Evolutionary conservation across 139 green algal species (phyloP), one percentile per base, ranked within the genome.

Genomic region (Spirogloea muscicola): DNA sequence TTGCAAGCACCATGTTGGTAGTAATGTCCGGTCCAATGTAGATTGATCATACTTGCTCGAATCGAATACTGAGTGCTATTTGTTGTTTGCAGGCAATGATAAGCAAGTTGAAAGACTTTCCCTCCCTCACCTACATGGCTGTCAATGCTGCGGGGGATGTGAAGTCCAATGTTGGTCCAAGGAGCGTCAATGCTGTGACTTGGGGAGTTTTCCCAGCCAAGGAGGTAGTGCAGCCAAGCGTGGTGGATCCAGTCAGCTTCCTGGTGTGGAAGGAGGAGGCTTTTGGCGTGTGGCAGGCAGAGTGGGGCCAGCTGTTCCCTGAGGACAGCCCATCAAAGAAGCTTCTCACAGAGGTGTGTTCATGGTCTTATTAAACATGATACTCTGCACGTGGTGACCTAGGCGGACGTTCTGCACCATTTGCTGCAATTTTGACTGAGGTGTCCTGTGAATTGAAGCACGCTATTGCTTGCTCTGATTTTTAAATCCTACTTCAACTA

Each of bases 201-300:
- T 80, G 72, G 91, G 91, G 91, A 10, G 90, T 93, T 0, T 96
- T 96, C 74, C 90, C 91, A 39, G 90, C 77, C 51, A 82, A 83
- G 40, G 91, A 96, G 86, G 80, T 96, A 13, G 48, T 93, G 42
- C 91, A 96, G 85, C 89, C 91, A 0, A 90, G 85, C 4, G 86
- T 96, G 48, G 87, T 91, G 2, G 89, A 94, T 70, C 66, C 77
- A 0, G 49, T 77, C 2, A 84, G 66, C 37, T 96, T 96, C 77
- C 70, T 58, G 31, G 85, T 90, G 37, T 96, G 91, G 90, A 90
- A 90, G 77, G 87, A 91, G 13, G 91, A 96, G 84, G 91, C 91
- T 0, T 96, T 96, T 72, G 83, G 68, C 46, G 51, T 94, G 60
- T 96, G 91, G 91, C 51, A 31, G 3, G 70, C 57, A 13, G 90